Base-by-base conservation (phyloP, 306 rosid species). In the Cucumis melo region DNA sequence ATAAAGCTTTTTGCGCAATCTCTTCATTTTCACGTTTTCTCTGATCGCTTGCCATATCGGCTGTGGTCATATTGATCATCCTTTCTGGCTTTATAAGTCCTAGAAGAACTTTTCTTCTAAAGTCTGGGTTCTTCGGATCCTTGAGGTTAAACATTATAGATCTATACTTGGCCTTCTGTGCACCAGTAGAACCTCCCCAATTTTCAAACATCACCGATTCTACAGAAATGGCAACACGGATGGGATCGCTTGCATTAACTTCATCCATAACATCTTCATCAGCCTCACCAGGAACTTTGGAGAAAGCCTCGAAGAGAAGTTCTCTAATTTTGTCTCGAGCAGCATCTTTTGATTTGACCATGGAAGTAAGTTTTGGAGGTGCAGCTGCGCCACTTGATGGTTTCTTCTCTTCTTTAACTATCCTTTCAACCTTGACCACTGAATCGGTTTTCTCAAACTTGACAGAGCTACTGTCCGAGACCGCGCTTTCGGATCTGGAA, bases 1-100 rank as follows among this genome's bases (percentile, higher is more conserved):
- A 89, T 77, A 95, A 79, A 19, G 96, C 96, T 76, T 92, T 95
- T 75, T 92, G 79, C 75, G 82, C 83, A 17, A 95, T 80, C 88
- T 90, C 86, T 80, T 87, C 81, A 76, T 73, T 85, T 84, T 95
- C 92, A 27, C 85, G 80, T 80, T 79, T 88, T 89, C 99, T 90
- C 81, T 88, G 87, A 48, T 92, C 96, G 24, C 99, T 95, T 46
- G 99, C 99, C 99, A 95, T 95, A 27, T 95, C 99, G 6, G 87
- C 77, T 16, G 99, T 87, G 81, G 75, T 88, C 97, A 95, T 87
- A 86, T 88, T 55, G 58, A 89, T 60, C 42, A 95, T 83, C 78
- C 87, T 79, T 82, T 87, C 92, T 10, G 98, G 90, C 77, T 82
- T 50, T 24, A 90, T 44, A n/a, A 80, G 75, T 79, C 99, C 99